Percentiles rank a stretch among this genome's conserved stretches.
These are phyloP conservation scores for Hyaloscypha variabilis DNA, from an alignment of 495 filamentous ascomycete species.

Conservation along the genomic window DNA sequence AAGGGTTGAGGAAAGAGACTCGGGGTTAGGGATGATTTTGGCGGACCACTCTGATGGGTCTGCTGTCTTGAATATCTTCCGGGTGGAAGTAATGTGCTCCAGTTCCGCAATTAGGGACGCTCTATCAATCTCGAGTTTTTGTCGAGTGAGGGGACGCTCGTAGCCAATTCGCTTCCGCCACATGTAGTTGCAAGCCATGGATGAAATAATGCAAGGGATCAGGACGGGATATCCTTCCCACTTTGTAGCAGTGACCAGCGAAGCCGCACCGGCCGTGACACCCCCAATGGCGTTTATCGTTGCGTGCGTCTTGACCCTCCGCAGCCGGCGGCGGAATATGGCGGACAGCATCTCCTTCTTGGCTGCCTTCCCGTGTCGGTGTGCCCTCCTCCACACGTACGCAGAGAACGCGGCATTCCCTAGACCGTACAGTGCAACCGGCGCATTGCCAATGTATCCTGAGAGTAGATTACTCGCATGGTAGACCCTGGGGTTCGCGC, in stretches of 20 bases:
- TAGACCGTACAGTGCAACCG: constrained; percentile 46
- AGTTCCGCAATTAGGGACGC: constrained; percentile 36
- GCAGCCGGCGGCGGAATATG: constrained; percentile 39
- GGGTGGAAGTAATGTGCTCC: constrained; percentile 32
- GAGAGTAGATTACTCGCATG: constrained; percentile 50
- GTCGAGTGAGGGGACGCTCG: constrained; percentile 41
- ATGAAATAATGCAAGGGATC: constrained; percentile 48
- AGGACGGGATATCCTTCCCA: constrained; percentile 55
- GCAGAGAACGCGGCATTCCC: constrained; percentile 48
- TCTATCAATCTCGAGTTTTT: constrained; percentile 20
- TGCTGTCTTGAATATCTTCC: constrained; percentile 22
- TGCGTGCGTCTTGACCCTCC: constrained; percentile 44
- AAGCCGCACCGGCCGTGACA: constrained; percentile 50
- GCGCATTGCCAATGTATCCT: constrained; percentile 50
- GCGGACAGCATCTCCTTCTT: constrained; percentile 25
- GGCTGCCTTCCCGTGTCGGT: constrained; percentile 34
- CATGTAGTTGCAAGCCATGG: constrained; percentile 46
- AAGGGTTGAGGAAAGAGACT: constrained; percentile 37
- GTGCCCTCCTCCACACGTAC: constrained; percentile 41
- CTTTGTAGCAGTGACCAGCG: constrained; percentile 48
- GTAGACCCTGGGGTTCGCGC: constrained; percentile 43
- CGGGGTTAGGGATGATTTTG: constrained; percentile 20
- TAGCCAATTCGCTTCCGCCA: constrained; percentile 50
- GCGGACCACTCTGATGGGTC: constrained; percentile 17
- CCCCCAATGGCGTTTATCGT: constrained; percentile 44